These are phyloP conservation scores for Exophiala aquamarina DNA, from an alignment of 2,329 filamentous ascomycete species.

Conservation along the genomic window DNA sequence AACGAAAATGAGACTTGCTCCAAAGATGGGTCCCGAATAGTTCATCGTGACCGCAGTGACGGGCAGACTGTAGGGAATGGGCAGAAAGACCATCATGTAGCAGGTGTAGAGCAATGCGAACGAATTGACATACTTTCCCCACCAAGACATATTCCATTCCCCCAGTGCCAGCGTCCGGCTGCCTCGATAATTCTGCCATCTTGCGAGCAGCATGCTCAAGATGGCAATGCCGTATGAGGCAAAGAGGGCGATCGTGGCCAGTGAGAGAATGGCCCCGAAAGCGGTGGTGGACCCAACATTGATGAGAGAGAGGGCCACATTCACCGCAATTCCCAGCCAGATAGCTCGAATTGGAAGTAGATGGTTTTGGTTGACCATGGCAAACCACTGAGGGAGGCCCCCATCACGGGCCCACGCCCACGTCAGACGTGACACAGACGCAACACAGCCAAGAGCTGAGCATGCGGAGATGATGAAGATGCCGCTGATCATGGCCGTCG, in stretches of 20 bases:
- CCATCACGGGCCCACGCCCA: constrained; percentile 53
- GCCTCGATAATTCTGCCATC: constrained; percentile 9
- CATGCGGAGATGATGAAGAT: constrained; percentile 41
- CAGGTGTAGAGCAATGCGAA: constrained; percentile 33
- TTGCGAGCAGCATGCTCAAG: constrained; percentile 16
- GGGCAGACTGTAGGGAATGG: constrained; percentile 34
- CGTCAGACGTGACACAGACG: constrained; percentile 49
- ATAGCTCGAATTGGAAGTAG: too few relatives aligned
- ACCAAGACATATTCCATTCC: constrained; percentile 32
- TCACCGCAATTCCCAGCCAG: constrained; percentile 7
- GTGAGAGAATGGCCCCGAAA: constrained; percentile 27
- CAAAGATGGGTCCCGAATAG: constrained; percentile 26
- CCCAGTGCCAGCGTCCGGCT: constrained; percentile 28
- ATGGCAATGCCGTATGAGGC: constrained; percentile 26
- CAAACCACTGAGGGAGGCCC: constrained; percentile 43
- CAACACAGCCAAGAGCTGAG: constrained; percentile 43
- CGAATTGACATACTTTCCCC: constrained; percentile 33
- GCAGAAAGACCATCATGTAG: constrained; percentile 35
- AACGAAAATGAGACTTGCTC: constrained; percentile 17
- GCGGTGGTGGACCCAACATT: constrained; percentile 29
- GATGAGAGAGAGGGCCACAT: constrained; percentile 27
- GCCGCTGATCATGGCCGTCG: constrained; percentile 42
- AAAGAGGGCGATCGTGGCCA: constrained; percentile 25
- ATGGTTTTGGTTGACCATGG: constrained; percentile 23
- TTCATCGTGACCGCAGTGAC: constrained; percentile 39